Evolutionary conservation across 768 basidiomycete genomes (phyloP).

Genomic region (Hypsizygus marmoreus): DNA sequence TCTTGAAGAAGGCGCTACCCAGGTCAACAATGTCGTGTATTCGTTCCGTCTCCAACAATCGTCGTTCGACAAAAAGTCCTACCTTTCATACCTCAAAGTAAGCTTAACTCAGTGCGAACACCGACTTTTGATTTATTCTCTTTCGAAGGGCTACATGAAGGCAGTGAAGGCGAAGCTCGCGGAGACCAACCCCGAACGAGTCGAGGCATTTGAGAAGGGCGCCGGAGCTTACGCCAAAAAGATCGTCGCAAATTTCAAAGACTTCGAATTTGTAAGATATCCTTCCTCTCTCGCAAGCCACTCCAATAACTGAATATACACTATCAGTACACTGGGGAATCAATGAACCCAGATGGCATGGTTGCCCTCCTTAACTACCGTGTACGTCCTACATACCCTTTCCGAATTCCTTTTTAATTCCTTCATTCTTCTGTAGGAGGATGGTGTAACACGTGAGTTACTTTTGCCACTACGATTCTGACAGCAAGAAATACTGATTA

Average conservation of each 20-base stretch:
- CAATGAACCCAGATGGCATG: slow-evolving; percentile 90
- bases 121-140: neutral
- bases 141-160: slow-evolving; percentile 88
- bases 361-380: slow-evolving; percentile 94
- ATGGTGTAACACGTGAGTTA: slow-evolving; percentile 78
- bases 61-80: slow-evolving; percentile 89
- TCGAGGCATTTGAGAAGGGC: slow-evolving; percentile 78
- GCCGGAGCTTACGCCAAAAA: slow-evolving; percentile 85
- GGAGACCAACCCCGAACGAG: slow-evolving; percentile 55
- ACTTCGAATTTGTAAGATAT: slow-evolving; percentile 84
- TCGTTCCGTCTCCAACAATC: slow-evolving; percentile 89
- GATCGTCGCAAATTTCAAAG: slow-evolving; percentile 85
- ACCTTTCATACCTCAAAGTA: slow-evolving; percentile 81
- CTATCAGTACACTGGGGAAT: slow-evolving; percentile 66
- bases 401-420: slow-evolving; percentile 9
- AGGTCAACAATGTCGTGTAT: slow-evolving; percentile 88
- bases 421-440: slow-evolving; percentile 49
- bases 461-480: neutral
- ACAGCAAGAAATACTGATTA: slow-evolving; percentile 2
- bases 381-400: slow-evolving; percentile 39
- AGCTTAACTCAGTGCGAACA: too few relatives aligned
- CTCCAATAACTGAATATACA: neutral
- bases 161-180: slow-evolving; percentile 69
- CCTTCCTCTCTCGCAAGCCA: neutral
- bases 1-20: slow-evolving; percentile 73